A percentile compares a stretch with the other conserved stretches of the same genome.
These are phyloP conservation scores for Ophidiomyces ophidiicola DNA, from an alignment of 2,329 filamentous ascomycete genomes.

Conservation along the genomic window DNA sequence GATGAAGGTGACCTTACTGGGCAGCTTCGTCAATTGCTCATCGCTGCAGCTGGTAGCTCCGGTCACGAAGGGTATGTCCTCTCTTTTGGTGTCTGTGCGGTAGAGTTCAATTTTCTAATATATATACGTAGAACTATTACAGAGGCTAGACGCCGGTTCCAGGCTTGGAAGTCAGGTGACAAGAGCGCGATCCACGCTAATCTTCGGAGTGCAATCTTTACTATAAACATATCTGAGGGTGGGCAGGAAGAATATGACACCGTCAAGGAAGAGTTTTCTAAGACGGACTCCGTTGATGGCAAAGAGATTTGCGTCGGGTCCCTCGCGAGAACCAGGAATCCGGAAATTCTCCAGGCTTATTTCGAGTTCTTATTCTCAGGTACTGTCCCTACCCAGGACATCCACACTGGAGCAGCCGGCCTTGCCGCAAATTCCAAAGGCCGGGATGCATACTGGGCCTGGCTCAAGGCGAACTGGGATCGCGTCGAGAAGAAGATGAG, in stretches of 20 bases:
- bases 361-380: constrained; percentile 67
- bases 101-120: constrained; percentile 12
- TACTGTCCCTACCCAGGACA: constrained; percentile 73
- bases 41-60: constrained; percentile 60
- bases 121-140: constrained; percentile 44
- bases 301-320: constrained; percentile 72
- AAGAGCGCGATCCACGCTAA: constrained; percentile 64
- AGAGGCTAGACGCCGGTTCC: constrained; percentile 68
- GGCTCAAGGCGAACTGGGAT: constrained; percentile 73
- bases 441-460: constrained; percentile 69
- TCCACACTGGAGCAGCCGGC: constrained; percentile 66
- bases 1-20: constrained; percentile 70
- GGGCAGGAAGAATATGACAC: constrained; percentile 56
- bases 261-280: constrained; percentile 74
- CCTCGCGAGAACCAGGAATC: constrained; percentile 60
- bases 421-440: constrained; percentile 62
- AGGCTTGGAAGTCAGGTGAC: constrained; percentile 57
- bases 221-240: constrained; percentile 62
- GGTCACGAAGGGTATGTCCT: constrained; percentile 58
- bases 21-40: constrained; percentile 70
- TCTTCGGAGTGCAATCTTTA: constrained; percentile 68
- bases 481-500: constrained; percentile 58
- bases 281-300: constrained; percentile 74
- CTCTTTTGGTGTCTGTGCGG: not conserved
- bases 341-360: constrained; percentile 55